Base-by-base conservation (phyloP, 2,329 filamentous ascomycete genomes). In the Fusarium penzigii region DNA sequence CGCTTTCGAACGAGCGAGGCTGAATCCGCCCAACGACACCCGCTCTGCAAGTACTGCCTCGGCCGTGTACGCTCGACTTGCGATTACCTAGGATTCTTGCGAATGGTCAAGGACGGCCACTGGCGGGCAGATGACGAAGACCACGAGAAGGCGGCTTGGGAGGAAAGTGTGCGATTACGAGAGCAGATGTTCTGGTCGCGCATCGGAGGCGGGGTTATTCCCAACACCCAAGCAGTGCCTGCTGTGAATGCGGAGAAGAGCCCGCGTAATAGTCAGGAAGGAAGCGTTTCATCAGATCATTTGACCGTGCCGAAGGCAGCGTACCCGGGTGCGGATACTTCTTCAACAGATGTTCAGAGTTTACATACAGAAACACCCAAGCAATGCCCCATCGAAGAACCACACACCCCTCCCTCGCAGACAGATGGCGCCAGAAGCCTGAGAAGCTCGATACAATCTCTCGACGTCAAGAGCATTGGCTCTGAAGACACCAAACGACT, bases 161-260 rank as follows among this genome's bases (percentile, higher is more conserved):
- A 97, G 68, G 94, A 99, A 75, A 91, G 91, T 51, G 89, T 97
- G 11, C 84, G 88, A 29, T 73, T 97, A 44, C 82, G 94, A 46
- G 94, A 99, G 70, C 87, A 93, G 62, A 96, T 99, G 89, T 99
- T 99, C 69, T 99, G 94, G 94, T 85, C 90, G 46, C 84, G 94
- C 49, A 85, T 99, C 47, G 93, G 93, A 25, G 94, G 92, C 29
- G 94, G 94, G 13, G 91, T 99, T 2, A 75, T 97, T 12, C 94
- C 93, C 1, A 77, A 82, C 10, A 63, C 65, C 11, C 72, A 72
- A 20, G 56, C 48, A 5, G 50, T 65, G n/a, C 54, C 62, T 2
- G 55, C 63, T 7, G 45, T 60, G 13, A 66, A 68, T n/a, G 20
- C 61, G 16, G 70, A 72, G 11, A 71, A 68, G 49, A 72, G 68